phyloP scores from a whole-genome alignment of 495 filamentous ascomycete species.

The Aspergillus ellipticus region DNA sequence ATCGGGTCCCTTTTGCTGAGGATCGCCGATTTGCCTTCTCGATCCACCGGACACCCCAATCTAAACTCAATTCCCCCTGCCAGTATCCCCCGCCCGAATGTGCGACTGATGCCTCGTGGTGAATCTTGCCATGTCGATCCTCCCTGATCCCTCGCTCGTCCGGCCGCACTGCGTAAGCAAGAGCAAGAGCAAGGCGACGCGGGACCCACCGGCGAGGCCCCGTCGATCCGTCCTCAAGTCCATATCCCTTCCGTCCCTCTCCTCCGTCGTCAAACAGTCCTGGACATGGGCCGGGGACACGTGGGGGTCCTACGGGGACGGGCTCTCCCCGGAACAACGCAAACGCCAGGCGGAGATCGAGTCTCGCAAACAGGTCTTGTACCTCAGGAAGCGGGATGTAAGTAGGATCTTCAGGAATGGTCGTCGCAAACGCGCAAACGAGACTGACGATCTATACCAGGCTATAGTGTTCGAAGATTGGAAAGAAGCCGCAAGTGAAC shows the following conservation, averaged over 20 bases:
- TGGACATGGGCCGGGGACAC: slow-evolving; percentile 46
- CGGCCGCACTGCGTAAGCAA: slow-evolving; percentile 26
- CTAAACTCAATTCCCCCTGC: background rate
- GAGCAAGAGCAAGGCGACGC: slow-evolving; percentile 12
- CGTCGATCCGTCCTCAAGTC: slow-evolving; percentile 23
- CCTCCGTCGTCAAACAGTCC: slow-evolving; percentile 33
- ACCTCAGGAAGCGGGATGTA: slow-evolving; percentile 60
- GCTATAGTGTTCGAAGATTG: slow-evolving; percentile 63
- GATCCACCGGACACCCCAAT: background rate
- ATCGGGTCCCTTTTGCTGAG: background rate
- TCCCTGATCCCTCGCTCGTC: slow-evolving; percentile 33
- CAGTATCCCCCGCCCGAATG: background rate
- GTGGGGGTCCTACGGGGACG: slow-evolving; percentile 51
- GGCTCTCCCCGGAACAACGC: slow-evolving; percentile 52
- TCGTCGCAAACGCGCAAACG: background rate
- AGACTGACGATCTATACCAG: slow-evolving; percentile 27
- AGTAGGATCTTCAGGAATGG: slow-evolving; percentile 9
- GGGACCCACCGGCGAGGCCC: slow-evolving; percentile 6
- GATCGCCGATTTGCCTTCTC: background rate
- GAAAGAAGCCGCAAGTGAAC: slow-evolving; percentile 63
- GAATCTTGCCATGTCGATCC: slow-evolving; percentile 26
- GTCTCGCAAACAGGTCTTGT: slow-evolving; percentile 60
- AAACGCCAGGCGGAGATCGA: slow-evolving; percentile 46
- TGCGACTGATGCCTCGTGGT: background rate
- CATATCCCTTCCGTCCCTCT: slow-evolving; percentile 34